Percentiles rank a stretch among this genome's conserved stretches.
These are phyloP conservation scores for Leccinum pachyderme DNA, from an alignment of 1,284 basidiomycete species.

Conservation along the genomic window DNA sequence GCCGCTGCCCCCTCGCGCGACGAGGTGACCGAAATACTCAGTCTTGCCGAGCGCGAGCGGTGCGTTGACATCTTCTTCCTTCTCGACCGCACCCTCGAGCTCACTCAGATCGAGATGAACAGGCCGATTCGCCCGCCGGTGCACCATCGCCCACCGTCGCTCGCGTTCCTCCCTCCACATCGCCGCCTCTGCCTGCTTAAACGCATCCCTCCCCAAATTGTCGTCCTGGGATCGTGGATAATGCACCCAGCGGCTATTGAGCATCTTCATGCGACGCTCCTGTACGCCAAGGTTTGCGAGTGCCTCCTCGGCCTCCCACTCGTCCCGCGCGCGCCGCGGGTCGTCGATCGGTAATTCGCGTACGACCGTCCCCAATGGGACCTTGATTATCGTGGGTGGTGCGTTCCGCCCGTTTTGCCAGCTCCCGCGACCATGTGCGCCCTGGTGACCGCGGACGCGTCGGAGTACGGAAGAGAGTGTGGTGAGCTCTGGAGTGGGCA, in stretches of 20 bases:
- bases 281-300: conserved; percentile 46
- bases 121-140: conserved; percentile 41
- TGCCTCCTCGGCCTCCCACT: conserved; percentile 66
- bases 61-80: conserved; percentile 46
- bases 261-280: conserved; percentile 54
- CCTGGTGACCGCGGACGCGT: conserved; percentile 66
- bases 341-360: conserved; percentile 68
- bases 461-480: conserved; percentile 73
- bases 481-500: conserved; percentile 72
- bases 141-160: conserved; percentile 45
- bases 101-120: conserved; percentile 62
- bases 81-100: conserved; percentile 38
- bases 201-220: conserved; percentile 64
- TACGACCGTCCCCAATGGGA: conserved; percentile 89
- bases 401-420: conserved; percentile 82
- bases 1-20: conserved; percentile 80
- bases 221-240: conserved; percentile 68
- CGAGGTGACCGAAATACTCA: conserved; percentile 63
- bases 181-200: conserved; percentile 70
- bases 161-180: conserved; percentile 66
- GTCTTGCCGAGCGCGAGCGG: conserved; percentile 66
- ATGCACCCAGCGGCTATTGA: conserved; percentile 74
- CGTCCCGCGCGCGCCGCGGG: conserved; percentile 56
- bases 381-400: conserved; percentile 68
- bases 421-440: conserved; percentile 74